Evolutionary conservation across 805 yeast species (phyloP).

Genomic region (Debaryomyces maramus): DNA sequence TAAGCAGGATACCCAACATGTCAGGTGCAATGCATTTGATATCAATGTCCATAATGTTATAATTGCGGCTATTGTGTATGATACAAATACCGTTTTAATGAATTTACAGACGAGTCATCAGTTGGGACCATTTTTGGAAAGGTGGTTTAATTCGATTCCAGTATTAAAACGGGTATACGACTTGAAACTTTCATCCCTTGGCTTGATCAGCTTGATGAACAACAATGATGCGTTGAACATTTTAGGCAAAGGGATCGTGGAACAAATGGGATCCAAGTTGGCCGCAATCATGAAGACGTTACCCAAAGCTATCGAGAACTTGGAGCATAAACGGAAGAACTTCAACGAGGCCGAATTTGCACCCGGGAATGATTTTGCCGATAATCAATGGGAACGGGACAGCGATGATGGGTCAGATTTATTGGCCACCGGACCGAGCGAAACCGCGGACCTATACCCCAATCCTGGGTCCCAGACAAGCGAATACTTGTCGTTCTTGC

Average conservation of each 20-base stretch:
- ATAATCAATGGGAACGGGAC: slow-evolving; percentile 20
- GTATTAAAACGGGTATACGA: slow-evolving; percentile 72
- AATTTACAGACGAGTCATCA: slow-evolving; percentile 47
- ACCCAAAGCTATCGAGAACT: slow-evolving; percentile 68
- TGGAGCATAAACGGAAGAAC: slow-evolving; percentile 63
- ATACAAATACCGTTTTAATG: slow-evolving; percentile 53
- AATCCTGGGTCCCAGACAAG: slow-evolving; percentile 9
- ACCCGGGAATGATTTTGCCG: slow-evolving; percentile 4
- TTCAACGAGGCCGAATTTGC: slow-evolving; percentile 39
- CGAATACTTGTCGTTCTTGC: slow-evolving; percentile 27
- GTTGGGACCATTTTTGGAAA: slow-evolving; percentile 51
- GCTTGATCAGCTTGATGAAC: slow-evolving; percentile 51
- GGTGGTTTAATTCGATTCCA: slow-evolving; percentile 65
- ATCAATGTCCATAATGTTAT: slow-evolving; percentile 61
- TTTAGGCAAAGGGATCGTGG: slow-evolving; percentile 17
- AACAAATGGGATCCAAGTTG: slow-evolving; percentile 53
- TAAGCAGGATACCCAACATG: slow-evolving; percentile 29
- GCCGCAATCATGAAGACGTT: slow-evolving; percentile 54
- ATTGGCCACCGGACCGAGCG: slow-evolving; percentile 4
- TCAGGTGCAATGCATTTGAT: slow-evolving; percentile 37
- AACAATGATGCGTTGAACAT: slow-evolving; percentile 21
- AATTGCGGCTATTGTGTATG: slow-evolving; percentile 62
- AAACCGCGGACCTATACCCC: background rate
- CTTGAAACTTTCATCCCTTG: slow-evolving; percentile 71
- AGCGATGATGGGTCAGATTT: slow-evolving; percentile 10